Evolutionary conservation across 2,329 filamentous ascomycete species (phyloP), one percentile per base, ranked within the genome.

Genomic region (Bipolaris cookei): DNA sequence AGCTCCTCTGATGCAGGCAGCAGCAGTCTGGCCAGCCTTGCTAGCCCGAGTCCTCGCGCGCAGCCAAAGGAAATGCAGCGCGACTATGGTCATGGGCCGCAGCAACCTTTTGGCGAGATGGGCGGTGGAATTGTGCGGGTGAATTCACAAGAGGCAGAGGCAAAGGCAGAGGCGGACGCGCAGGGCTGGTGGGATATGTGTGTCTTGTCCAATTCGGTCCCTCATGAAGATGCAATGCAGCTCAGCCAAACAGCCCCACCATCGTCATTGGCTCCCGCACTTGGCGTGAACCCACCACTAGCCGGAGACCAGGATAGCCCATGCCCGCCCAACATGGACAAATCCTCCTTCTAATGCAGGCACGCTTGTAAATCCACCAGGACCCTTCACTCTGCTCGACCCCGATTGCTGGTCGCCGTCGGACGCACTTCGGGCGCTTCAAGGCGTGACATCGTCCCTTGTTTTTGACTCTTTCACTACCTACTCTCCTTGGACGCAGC

Each of bases 11-110:
- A 56, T 62, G 57, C 62, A 67, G 64, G 67, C 66, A 68, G 63
- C 69, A 68, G 59, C 51, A 55, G 56, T 54, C 49, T 51, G 47
- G 61, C 61, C 61, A 69, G 65, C 65, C 64, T 66, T 66, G 66
- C 52, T 63, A 62, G 59, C 60, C 58, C 52, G 57, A 51, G 48
- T 54, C 61, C 67, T 60, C 68, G 61, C 67, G 54, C 61, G 54
- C 54, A 44, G 57, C 63, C 47, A 61, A 54, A 51, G 56, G 38
- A 45, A 44, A 51, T 28, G 63, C 57, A 64, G 59, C 25, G 46
- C 55, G 34, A 44, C 56, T 53, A 60, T 59, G 28, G 28, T 66
- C 70, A 74, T 73, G 64, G 65, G 69, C 66, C 46, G 43, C 39
- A 41, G 39, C 49, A 30, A 41, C n/a, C n/a, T 30, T 30, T 30